phyloP scores from a whole-genome alignment of 495 filamentous ascomycete species.

The Viridothelium virens region DNA sequence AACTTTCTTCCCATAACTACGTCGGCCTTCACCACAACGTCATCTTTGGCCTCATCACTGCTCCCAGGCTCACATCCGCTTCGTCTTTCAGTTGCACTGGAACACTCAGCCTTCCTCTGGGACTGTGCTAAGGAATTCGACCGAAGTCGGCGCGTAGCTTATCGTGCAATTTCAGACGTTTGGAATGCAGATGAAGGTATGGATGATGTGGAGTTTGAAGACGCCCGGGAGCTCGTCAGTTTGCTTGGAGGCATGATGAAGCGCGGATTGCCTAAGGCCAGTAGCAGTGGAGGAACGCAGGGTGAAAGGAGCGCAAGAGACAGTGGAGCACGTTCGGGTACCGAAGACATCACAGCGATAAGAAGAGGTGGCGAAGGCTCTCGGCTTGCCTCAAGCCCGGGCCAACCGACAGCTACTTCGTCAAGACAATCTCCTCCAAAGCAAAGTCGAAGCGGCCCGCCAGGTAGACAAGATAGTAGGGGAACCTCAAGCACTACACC shows the following conservation, averaged over 20 bases:
- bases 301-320: background rate
- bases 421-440: background rate
- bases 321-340: background rate
- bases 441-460: background rate
- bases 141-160: constrained; percentile 64
- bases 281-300: background rate
- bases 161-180: constrained; percentile 78
- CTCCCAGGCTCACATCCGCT: constrained; percentile 85
- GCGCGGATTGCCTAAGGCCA: constrained; percentile 27
- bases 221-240: constrained; percentile 43
- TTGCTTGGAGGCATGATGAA: constrained; percentile 41
- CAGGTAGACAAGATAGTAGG: background rate
- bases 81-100: constrained; percentile 81
- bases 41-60: constrained; percentile 60
- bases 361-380: constrained; percentile 4
- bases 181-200: constrained; percentile 86
- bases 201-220: constrained; percentile 65
- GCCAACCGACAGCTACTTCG: background rate
- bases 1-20: constrained; percentile 80
- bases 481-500: background rate
- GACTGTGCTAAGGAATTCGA: constrained; percentile 82
- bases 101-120: constrained; percentile 91
- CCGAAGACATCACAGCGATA: background rate
- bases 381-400: background rate
- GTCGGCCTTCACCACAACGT: constrained; percentile 70